Percentiles rank a stretch among this genome's conserved stretches.
Evolutionary conservation across 495 filamentous ascomycete species (phyloP).

Genomic region (Amniculicola lignicola): DNA sequence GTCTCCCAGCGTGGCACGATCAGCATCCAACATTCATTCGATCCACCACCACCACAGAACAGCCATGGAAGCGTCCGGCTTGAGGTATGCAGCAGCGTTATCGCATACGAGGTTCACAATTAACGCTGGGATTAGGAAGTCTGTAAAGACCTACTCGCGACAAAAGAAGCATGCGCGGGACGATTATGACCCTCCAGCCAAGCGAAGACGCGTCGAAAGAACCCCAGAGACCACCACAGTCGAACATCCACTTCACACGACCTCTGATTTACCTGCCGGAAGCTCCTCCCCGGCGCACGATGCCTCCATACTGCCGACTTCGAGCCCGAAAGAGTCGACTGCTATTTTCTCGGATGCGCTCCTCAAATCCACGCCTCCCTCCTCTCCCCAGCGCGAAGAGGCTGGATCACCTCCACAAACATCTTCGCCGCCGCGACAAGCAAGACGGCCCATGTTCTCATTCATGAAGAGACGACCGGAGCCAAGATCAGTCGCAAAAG

Average conservation of each 20-base stretch:
- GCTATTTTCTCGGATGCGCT: conserved; percentile 26
- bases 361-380: conserved; percentile 21
- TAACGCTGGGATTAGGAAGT: too few relatives aligned
- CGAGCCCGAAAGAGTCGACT: conserved; percentile 11
- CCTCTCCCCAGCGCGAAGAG: conserved; percentile 5
- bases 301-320: neutral
- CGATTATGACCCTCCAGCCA: conserved; percentile 31
- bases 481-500: neutral
- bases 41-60: too few relatives aligned
- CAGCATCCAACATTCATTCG: neutral
- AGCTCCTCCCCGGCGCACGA: conserved; percentile 12
- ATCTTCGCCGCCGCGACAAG: neutral
- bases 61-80: too few relatives aligned
- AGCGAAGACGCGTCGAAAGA: conserved; percentile 30
- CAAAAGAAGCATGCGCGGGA: conserved; percentile 27
- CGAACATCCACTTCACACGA: neutral
- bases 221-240: neutral
- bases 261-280: neutral
- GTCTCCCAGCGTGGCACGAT: neutral
- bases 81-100: too few relatives aligned
- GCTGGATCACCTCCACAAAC: conserved; percentile 2
- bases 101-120: too few relatives aligned
- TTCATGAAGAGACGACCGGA: conserved; percentile 16
- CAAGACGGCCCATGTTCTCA: conserved; percentile 25
- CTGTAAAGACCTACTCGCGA: conserved; percentile 36